These are phyloP conservation scores for Capsicum chinense DNA, from an alignment of 257 asterid genomes.

Conservation along the genomic window DNA sequence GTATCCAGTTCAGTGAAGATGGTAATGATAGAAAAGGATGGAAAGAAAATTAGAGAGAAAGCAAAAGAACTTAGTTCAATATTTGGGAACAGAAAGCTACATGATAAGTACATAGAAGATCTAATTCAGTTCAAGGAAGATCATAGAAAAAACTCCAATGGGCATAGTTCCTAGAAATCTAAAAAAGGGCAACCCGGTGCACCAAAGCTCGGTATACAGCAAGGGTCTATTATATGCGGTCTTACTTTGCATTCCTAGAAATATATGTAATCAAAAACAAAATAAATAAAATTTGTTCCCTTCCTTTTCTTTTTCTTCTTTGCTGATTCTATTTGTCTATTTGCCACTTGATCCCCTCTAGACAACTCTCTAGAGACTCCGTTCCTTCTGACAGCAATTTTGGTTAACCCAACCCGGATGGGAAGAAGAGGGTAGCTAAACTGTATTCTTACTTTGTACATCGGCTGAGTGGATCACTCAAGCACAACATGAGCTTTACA, in stretches of 20 bases:
- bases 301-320: neutral
- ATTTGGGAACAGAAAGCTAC: slow-evolving; percentile 35
- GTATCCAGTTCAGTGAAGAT: slow-evolving; percentile 41
- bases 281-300: neutral
- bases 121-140: slow-evolving; percentile 13
- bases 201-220: too few relatives aligned
- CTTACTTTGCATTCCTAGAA: neutral
- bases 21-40: slow-evolving; percentile 42
- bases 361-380: neutral
- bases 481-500: neutral
- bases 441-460: neutral
- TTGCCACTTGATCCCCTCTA: neutral
- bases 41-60: slow-evolving; percentile 20
- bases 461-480: neutral
- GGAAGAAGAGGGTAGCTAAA: neutral
- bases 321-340: neutral
- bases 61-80: slow-evolving; percentile 32
- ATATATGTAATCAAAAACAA: neutral
- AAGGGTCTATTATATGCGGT: too few relatives aligned
- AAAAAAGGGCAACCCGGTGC: too few relatives aligned
- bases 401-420: neutral
- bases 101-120: slow-evolving; percentile 18
- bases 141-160: neutral
- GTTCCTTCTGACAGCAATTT: neutral
- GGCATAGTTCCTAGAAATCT: neutral